Evolutionary conservation across 768 basidiomycete species (phyloP), one percentile per base, ranked within the genome.

Genomic region (Tulasnella sp.): DNA sequence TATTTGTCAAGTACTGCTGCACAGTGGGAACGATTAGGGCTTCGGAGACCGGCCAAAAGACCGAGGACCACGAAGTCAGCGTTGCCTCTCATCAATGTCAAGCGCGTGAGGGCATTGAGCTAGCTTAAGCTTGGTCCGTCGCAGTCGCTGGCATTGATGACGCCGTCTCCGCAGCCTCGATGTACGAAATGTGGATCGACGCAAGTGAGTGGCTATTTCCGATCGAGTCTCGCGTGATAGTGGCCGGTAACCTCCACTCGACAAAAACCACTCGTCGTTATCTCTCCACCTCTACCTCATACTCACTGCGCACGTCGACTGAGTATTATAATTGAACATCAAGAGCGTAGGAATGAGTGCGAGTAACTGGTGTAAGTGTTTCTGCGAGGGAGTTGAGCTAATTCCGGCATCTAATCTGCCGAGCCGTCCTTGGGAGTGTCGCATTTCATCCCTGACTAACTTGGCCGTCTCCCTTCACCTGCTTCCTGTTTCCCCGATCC

Each of bases 281-380:
- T 64, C 60, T 24, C 24, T 12, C 60, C 34, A 31, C 34, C 14
- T 28, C 64, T 20, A 37, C 64, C 31, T 60, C 46, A 16, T 16
- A 46, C 46, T 46, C 54, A 54, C 54, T 54, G 11, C 24, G n/a
- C n/a, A 8, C 54, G 22, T n/a, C 54, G 22, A n/a, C n/a, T n/a
- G n/a, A 24, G 54, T n/a, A 20, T 20, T 46, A 1, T 46, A 46
- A 1, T 11, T 20, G 37, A n/a, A 31, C 58, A 28, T 1, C 9
- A 60, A 24, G 16, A 60, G 58, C 8, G n/a, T 28, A n/a, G 18
- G 28, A 76, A 76, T 76, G 76, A 76, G 76, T 50, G 31, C 46
- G 22, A 76, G 46, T 37, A 76, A 76, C 16, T 76, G 76, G 76
- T 76, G 76, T 76, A 76, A 46, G 76, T 76, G 46, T 76, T 34